Evolutionary conservation across 108 stramenopile genomes (phyloP).

Genomic region (Nannochloropsis gaditana): DNA sequence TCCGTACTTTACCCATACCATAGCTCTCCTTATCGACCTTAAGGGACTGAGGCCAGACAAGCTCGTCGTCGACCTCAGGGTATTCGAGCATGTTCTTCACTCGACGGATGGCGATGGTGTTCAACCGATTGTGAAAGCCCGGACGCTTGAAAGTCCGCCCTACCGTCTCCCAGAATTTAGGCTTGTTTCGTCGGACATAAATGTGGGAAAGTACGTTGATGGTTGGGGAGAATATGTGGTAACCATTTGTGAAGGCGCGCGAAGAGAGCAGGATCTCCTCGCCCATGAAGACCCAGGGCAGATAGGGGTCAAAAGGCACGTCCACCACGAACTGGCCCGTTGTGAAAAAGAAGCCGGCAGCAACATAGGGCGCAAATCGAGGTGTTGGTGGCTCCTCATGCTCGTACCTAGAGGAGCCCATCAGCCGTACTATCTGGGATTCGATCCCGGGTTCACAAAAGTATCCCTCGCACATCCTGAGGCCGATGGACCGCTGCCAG

Average conservation of each 20-base stretch:
- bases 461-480: constrained; percentile 38
- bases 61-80: constrained; percentile 41
- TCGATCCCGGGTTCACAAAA: constrained; percentile 57
- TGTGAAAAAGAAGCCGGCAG: constrained; percentile 90
- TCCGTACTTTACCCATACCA: constrained; percentile 39
- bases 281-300: constrained; percentile 95
- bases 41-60: constrained; percentile 32
- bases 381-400: not conserved
- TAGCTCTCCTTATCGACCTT: constrained; percentile 34
- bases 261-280: constrained; percentile 79
- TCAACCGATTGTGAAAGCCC: constrained; percentile 46
- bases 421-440: constrained; percentile 65
- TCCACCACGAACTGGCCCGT: constrained; percentile 66
- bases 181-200: constrained; percentile 80
- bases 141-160: constrained; percentile 46
- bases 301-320: constrained; percentile 89
- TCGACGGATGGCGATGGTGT: constrained; percentile 40
- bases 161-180: constrained; percentile 90
- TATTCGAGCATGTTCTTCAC: constrained; percentile 54
- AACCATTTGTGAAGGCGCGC: constrained; percentile 77
- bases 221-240: constrained; percentile 83
- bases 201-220: constrained; percentile 75
- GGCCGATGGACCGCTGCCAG: constrained; percentile 19
- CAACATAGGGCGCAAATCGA: constrained; percentile 63
- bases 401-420: constrained; percentile 27